Evolutionary conservation across 306 rosid species (phyloP).

Genomic region (Vigna reflexopilosa): DNA sequence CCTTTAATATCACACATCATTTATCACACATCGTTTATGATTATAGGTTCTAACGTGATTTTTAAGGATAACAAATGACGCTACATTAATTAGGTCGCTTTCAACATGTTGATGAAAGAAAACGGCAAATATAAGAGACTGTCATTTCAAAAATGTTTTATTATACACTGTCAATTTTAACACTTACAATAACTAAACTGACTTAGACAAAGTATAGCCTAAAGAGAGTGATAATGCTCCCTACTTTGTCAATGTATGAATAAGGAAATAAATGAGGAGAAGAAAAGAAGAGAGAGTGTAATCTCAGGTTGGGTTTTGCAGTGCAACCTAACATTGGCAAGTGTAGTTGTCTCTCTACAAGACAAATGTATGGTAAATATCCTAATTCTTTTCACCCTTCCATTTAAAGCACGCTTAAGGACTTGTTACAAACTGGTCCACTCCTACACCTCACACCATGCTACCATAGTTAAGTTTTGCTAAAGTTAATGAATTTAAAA

Average conservation of each 20-base stretch:
- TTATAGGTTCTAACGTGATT: not conserved
- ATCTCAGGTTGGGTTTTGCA: constrained; percentile 37
- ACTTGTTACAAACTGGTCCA: constrained; percentile 37
- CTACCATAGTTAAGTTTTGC: too few species aligned
- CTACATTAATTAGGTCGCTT: not conserved
- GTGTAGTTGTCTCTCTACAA: constrained; percentile 38
- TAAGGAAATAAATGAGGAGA: constrained; percentile 35
- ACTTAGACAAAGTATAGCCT: constrained; percentile 1
- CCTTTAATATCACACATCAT: not conserved
- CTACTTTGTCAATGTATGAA: not conserved
- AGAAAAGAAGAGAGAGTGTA: not conserved
- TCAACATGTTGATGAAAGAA: not conserved
- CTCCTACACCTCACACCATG: not conserved
- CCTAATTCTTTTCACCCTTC: constrained; percentile 26
- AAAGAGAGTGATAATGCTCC: not conserved
- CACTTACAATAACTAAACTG: not conserved
- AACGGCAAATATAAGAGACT: not conserved
- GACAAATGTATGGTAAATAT: constrained; percentile 24
- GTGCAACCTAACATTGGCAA: constrained; percentile 38
- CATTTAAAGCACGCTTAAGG: constrained; percentile 2
- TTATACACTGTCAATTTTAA: not conserved
- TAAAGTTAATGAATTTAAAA: too few species aligned
- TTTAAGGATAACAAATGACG: not conserved
- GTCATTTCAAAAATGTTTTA: not conserved
- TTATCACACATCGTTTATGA: not conserved